phyloP scores from a whole-genome alignment of 495 filamentous ascomycete genomes.

The Oleoguttula mirabilis region DNA sequence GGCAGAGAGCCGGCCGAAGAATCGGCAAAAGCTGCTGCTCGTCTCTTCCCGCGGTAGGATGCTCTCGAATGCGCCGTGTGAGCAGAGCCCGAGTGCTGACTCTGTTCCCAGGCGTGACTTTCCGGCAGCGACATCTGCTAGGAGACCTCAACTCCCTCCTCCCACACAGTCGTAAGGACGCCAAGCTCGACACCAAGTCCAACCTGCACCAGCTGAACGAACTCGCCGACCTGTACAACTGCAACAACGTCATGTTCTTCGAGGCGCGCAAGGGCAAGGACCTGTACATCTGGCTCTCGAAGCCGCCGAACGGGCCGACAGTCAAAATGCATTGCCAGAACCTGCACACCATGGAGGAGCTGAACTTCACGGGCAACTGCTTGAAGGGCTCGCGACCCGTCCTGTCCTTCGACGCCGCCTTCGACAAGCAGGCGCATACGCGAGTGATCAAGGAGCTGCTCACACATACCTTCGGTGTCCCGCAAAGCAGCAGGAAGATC shows the following conservation, averaged over 20 bases:
- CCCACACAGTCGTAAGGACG: slow-evolving; percentile 85
- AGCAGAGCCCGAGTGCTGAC: slow-evolving; percentile 85
- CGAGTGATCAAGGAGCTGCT: slow-evolving; percentile 75
- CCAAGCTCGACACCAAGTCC: slow-evolving; percentile 81
- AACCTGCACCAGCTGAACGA: slow-evolving; percentile 90
- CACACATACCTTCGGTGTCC: slow-evolving; percentile 85
- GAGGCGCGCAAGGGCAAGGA: slow-evolving; percentile 92
- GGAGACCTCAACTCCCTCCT: slow-evolving; percentile 81
- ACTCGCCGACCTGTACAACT: slow-evolving; percentile 93
- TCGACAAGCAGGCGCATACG: slow-evolving; percentile 65
- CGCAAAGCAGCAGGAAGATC: slow-evolving; percentile 68
- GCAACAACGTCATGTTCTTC: slow-evolving; percentile 96
- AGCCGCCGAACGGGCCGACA: slow-evolving; percentile 89
- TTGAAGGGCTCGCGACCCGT: slow-evolving; percentile 91
- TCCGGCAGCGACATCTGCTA: slow-evolving; percentile 87
- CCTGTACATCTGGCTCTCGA: slow-evolving; percentile 85
- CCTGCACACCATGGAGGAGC: slow-evolving; percentile 87
- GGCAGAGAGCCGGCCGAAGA: slow-evolving; percentile 37
- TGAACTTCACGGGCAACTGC: slow-evolving; percentile 95
- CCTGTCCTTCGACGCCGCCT: slow-evolving; percentile 78
- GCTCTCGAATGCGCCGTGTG: too few relatives aligned
- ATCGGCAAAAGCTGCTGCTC: too few relatives aligned
- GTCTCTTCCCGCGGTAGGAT: too few relatives aligned
- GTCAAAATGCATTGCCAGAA: slow-evolving; percentile 67
- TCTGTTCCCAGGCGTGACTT: slow-evolving; percentile 80